Evolutionary conservation across 2,329 filamentous ascomycete genomes (phyloP), one percentile per base, ranked within the genome.

Genomic region (Aspergillus quadrilineatus): DNA sequence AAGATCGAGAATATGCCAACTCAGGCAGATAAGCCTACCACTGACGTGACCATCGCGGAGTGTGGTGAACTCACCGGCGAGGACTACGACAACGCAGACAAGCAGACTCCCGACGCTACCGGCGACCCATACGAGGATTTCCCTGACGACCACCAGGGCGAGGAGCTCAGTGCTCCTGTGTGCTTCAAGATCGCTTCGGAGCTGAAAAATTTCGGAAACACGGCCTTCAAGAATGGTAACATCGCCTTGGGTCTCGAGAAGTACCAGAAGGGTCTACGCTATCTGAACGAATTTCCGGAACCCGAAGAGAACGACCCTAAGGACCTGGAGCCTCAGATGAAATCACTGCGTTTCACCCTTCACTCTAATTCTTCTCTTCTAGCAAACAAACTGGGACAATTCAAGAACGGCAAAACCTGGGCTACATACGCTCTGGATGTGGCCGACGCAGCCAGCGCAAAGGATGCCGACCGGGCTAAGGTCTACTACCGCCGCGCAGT

Each of bases 51-150:
- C 53, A 92, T 97, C 68, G 77, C 77, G 71, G 87, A 96, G 80
- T 97, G 92, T 72, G 94, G 94, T 62, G 87, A 97, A 80, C 85
- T 97, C 53, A 82, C 82, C 0, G 89, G 85, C 22, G 84, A 86
- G 9, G 89, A 85, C 43, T 88, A 89, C 63, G 80, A 85, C 22
- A 78, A 84, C 55, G 85, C 85, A 62, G 85, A 84, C 52, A 82
- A 85, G 66, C 90, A 89, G 76, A 76, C 80, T 36, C 82, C 90
- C 55, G 93, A 97, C 72, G 80, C 84, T 52, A 90, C 89, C 12
- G 94, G 94, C 61, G 94, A 99, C 77, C 83, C 86, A 5, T 97
- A 95, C 77, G 93, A 97, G 78, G 94, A 97, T 73, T 97, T 89
- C 77, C 94, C 94, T 34, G 92, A 97, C 71, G 94, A 99, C 77